Conservation (phyloP, 768 basidiomycete species). For the Holtermannia corniformis region DNA sequence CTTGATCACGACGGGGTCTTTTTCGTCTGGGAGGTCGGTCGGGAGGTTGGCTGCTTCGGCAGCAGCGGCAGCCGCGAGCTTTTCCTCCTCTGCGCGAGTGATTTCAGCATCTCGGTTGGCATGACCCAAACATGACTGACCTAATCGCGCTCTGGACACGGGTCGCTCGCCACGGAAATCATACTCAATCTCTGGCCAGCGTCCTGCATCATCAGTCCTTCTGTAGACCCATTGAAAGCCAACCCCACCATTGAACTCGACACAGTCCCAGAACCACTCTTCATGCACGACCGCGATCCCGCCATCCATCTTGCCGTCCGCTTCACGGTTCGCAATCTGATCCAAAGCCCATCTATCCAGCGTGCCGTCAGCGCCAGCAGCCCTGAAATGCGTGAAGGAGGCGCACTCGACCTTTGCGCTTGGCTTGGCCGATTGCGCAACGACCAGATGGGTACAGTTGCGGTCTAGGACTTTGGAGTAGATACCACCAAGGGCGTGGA, state of each 20-base stretch:
- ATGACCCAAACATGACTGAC: too few relatives aligned
- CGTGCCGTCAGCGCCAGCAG: neutral
- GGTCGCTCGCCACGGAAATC: constrained; percentile 12
- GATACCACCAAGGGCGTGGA: constrained; percentile 55
- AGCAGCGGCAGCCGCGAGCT: constrained; percentile 1
- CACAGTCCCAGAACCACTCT: constrained; percentile 92
- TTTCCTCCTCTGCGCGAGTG: neutral
- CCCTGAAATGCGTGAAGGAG: constrained; percentile 52
- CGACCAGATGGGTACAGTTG: constrained; percentile 73
- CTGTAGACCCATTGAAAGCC: neutral
- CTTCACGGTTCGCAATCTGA: constrained; percentile 16
- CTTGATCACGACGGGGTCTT: constrained; percentile 27
- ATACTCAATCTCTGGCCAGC: constrained; percentile 34
- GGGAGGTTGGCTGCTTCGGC: neutral
- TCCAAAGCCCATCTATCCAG: constrained; percentile 19
- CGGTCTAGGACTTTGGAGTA: constrained; percentile 70
- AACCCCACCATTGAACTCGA: constrained; percentile 53
- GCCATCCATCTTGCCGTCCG: constrained; percentile 60
- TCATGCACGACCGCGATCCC: constrained; percentile 62
- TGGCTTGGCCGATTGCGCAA: constrained; percentile 48
- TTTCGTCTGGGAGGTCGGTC: constrained; percentile 3
- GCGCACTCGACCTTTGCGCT: constrained; percentile 64
- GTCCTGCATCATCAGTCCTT: neutral
- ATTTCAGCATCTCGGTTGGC: constrained; percentile 6
- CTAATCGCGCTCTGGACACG: neutral